Base-by-base conservation (phyloP, 2,329 filamentous ascomycete genomes). In the Chrysoporthe deuterocubensis region DNA sequence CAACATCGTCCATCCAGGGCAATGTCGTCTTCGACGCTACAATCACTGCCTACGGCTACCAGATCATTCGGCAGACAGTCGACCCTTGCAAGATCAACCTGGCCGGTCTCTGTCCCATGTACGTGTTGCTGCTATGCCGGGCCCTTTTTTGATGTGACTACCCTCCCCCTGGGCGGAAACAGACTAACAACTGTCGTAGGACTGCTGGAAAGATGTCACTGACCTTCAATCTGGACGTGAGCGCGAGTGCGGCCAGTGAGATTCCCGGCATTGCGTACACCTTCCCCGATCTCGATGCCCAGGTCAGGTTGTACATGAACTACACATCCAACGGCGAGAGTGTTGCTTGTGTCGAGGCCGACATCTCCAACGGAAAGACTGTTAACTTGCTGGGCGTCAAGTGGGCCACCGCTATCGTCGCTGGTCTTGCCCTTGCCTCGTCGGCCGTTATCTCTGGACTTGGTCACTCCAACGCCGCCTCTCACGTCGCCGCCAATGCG, bases 401-500 rank as follows among this genome's bases (percentile, higher is more conserved):
- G 74, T 97, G 94, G 94, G 86, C 89, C 48, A 94, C 94, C 37
- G 95, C 95, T 67, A 85, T 96, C 72, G 94, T 97, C 74, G 93
- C 93, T 71, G 93, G 93, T 69, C 81, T 97, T 58, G 93, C 92
- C 72, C 84, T 97, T 59, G 84, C 93, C 61, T 91, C 93, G 9
- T 97, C 95, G 56, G 95, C 93, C 70, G 87, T 97, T 71, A 92
- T 95, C 42, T 97, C 94, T 40, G 94, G 94, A 43, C 83, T 97
- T 4, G 95, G 95, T 13, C 94, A 97, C 79, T 93, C 93, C 62
- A 97, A 97, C 78, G 95, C 95, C 5, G 94, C 95, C 59, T 94
- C 95, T 62, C 95, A 98, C 79, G 92, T 98, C 71, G 95, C 95
- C 65, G 92, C 94, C 66, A 97, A 97, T 76, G 93, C 95, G 3